These are phyloP conservation scores for Puccinia horiana DNA, from an alignment of 1,284 basidiomycete genomes.

Conservation along the genomic window DNA sequence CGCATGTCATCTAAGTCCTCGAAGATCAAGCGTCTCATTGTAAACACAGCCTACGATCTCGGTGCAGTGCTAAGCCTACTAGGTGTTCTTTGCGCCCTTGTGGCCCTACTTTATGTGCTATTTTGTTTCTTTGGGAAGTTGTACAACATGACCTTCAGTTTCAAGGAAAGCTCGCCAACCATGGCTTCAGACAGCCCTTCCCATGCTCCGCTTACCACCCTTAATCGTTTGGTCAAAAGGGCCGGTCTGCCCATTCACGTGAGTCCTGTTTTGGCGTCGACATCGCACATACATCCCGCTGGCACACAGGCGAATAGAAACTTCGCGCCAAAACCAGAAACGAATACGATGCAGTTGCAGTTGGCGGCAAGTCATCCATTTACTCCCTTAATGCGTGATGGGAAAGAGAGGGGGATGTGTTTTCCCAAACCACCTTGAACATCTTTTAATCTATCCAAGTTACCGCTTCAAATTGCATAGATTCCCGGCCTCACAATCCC, in stretches of 20 bases:
- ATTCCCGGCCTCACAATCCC: slow-evolving; percentile 46
- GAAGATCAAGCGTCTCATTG: slow-evolving; percentile 10
- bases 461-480: neutral
- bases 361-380: slow-evolving; percentile 34
- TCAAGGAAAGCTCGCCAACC: neutral
- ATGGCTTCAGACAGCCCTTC: neutral
- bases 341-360: slow-evolving; percentile 1
- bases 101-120: neutral
- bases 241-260: neutral
- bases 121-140: neutral
- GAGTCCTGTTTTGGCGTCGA: neutral
- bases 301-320: neutral
- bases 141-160: neutral
- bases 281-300: neutral
- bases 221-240: neutral
- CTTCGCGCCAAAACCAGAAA: neutral
- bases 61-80: slow-evolving; percentile 17
- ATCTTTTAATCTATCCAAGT: neutral
- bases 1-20: neutral
- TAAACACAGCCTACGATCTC: slow-evolving; percentile 14
- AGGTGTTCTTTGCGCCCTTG: slow-evolving; percentile 7
- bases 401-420: neutral
- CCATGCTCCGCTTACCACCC: neutral
- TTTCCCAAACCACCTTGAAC: neutral
- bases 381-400: neutral